These are phyloP conservation scores for Hysterangium stoloniferum DNA, from an alignment of 768 basidiomycete species.

Conservation along the genomic window DNA sequence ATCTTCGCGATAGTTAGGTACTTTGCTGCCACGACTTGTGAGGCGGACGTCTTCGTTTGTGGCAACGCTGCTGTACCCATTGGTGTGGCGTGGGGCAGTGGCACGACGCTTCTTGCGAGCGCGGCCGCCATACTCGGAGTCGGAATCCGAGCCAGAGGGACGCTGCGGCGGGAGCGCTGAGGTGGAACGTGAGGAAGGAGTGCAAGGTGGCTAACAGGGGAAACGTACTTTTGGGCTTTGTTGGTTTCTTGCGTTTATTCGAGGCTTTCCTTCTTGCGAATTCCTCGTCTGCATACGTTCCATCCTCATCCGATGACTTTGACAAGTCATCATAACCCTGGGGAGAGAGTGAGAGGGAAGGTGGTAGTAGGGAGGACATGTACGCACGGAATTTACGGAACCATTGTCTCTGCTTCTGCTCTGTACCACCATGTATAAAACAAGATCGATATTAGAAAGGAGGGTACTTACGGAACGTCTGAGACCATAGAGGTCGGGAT, in stretches of 20 bases:
- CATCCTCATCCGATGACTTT: constrained; percentile 13
- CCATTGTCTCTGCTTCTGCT: constrained; percentile 13
- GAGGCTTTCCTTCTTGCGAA: constrained; percentile 10
- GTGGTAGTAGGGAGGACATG: neutral
- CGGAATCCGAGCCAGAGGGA: constrained; percentile 62
- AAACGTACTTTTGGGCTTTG: constrained; percentile 12
- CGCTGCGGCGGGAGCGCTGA: constrained; percentile 33
- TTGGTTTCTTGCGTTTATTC: constrained; percentile 12
- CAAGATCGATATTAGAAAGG: neutral
- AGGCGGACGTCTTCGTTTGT: constrained; percentile 70
- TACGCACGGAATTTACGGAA: constrained; percentile 11
- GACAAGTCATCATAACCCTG: constrained; percentile 13
- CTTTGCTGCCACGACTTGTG: constrained; percentile 64
- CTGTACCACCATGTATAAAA: constrained; percentile 1
- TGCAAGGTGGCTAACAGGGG: neutral
- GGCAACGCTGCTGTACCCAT: constrained; percentile 25
- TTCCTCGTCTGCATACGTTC: constrained; percentile 13
- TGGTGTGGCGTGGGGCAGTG: constrained; percentile 28
- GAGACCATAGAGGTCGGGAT: constrained; percentile 12
- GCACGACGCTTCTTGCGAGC: constrained; percentile 63
- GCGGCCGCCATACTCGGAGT: constrained; percentile 80
- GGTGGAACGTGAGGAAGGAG: neutral
- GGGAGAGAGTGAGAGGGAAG: neutral
- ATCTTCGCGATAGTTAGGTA: constrained; percentile 78
- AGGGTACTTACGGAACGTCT: constrained; percentile 7